Conservation (phyloP, 345 rosid genomes). For the Nasturtium officinale region DNA sequence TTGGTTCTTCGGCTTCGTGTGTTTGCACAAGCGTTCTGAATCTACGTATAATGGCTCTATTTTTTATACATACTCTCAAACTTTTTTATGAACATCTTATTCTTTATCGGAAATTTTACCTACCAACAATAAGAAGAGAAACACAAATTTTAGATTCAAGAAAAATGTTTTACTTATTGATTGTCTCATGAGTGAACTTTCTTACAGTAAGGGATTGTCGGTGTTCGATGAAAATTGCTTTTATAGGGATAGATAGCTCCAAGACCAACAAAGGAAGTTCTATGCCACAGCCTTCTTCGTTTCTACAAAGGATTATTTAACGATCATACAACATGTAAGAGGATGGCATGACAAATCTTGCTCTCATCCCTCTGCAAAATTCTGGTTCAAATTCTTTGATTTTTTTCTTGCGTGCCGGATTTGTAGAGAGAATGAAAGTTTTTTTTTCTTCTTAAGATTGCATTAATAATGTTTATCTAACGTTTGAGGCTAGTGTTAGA, state of each 20-base stretch:
- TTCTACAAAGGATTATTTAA: too few relatives aligned
- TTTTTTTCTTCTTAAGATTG: background rate
- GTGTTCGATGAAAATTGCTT: background rate
- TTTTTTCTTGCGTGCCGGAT: background rate
- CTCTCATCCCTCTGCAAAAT: background rate
- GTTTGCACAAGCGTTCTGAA: conserved; percentile 57
- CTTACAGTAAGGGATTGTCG: background rate
- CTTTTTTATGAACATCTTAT: conserved; percentile 65
- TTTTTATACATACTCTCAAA: conserved; percentile 68
- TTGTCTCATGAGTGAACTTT: background rate
- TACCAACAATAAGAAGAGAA: conserved; percentile 26
- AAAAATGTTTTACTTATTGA: background rate
- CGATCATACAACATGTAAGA: background rate
- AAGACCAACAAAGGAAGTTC: conserved; percentile 18
- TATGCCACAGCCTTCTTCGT: conserved; percentile 6
- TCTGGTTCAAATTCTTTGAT: background rate
- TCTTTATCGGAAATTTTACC: conserved; percentile 68
- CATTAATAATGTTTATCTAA: background rate
- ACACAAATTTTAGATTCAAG: background rate
- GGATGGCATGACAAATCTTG: background rate
- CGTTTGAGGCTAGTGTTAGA: background rate
- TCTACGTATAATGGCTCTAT: conserved; percentile 66
- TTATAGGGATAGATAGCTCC: background rate
- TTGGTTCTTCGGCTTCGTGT: conserved; percentile 56
- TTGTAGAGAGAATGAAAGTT: background rate